A percentile compares a stretch with the other conserved stretches of the same genome.
These are phyloP conservation scores for peach (Prunus persica) DNA, from an alignment of 306 rosid species.

Conservation along the genomic window Prunus_persica_NCBIv2 NC_034016.1:18128501-18129000, in stretches of 20 bases:
- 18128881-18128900: conserved; percentile 1
- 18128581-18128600: conserved; percentile 92
- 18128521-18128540: conserved; percentile 92
- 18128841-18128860: background rate
- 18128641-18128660: conserved; percentile 95
- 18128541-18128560: conserved; percentile 98
- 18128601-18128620: conserved; percentile 93
- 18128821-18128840: background rate
- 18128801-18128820: conserved; percentile 1
- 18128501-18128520: conserved; percentile 94
- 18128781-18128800: background rate
- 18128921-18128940: conserved; percentile 91
- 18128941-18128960: conserved; percentile 91
- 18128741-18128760: conserved; percentile 1
- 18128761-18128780: background rate
- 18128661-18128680: conserved; percentile 91
- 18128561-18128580: conserved; percentile 93
- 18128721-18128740: conserved; percentile 93
- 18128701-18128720: conserved; percentile 87
- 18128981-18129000: conserved; percentile 79
- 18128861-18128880: conserved; percentile 1
- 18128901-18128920: conserved; percentile 23
- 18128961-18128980: conserved; percentile 96
- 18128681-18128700: conserved; percentile 79
- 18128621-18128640: conserved; percentile 92